Percentiles rank a stretch among this genome's conserved stretches.
Conservation (phyloP, 805 yeast genomes). For the Starmerella vaccinii region DNA sequence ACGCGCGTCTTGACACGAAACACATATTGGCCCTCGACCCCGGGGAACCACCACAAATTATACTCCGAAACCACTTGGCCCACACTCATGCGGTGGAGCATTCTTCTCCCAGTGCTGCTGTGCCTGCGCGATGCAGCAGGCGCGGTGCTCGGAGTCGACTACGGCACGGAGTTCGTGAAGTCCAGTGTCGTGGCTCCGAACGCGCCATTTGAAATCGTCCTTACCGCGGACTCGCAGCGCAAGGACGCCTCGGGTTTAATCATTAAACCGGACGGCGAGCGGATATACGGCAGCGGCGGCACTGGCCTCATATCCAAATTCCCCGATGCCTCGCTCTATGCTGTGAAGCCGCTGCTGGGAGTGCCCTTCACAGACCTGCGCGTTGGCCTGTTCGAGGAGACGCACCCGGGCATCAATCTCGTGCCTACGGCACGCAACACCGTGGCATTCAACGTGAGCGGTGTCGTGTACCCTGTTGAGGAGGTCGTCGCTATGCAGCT, state of each 20-base stretch:
- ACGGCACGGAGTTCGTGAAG: slow-evolving; percentile 78
- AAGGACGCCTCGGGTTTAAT: slow-evolving; percentile 78
- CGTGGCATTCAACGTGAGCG: slow-evolving; percentile 45
- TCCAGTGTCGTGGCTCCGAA: slow-evolving; percentile 87
- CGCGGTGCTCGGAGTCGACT: slow-evolving; percentile 80
- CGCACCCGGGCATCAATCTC: slow-evolving; percentile 51
- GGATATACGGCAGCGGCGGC: slow-evolving; percentile 72
- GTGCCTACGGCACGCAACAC: slow-evolving; percentile 40
- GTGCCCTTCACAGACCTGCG: slow-evolving; percentile 36
- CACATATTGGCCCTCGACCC: background rate
- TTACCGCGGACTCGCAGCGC: slow-evolving; percentile 84
- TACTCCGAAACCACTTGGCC: no score
- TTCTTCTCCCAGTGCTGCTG: slow-evolving; percentile 12
- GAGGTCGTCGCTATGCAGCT: slow-evolving; percentile 79
- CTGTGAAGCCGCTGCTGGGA: slow-evolving; percentile 66
- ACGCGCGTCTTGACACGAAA: background rate
- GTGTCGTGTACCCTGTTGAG: slow-evolving; percentile 50
- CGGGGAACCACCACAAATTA: background rate
- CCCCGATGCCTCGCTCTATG: slow-evolving; percentile 59
- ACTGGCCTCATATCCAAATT: slow-evolving; percentile 57
- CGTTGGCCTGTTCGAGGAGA: slow-evolving; percentile 39
- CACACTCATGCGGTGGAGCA: slow-evolving; percentile 12
- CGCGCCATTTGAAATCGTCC: slow-evolving; percentile 72
- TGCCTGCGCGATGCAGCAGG: slow-evolving; percentile 28
- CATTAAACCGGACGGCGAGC: slow-evolving; percentile 39